phyloP scores from a whole-genome alignment of 495 filamentous ascomycete species.

The Rostrohypoxylon terebratum region DNA sequence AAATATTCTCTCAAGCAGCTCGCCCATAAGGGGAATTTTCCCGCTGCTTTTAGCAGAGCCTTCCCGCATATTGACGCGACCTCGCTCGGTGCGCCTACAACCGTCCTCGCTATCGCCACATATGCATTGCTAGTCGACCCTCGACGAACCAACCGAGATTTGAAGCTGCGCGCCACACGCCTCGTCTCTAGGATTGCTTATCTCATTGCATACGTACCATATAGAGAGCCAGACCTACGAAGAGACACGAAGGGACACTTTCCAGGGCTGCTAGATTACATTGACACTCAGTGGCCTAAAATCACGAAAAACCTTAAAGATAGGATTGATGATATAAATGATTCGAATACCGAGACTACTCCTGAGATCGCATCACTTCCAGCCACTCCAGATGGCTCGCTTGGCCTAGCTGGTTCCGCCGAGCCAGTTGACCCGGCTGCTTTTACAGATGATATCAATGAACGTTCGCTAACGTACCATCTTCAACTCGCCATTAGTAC shows the following conservation, averaged over 20 bases:
- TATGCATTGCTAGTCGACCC: constrained; percentile 55
- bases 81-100: constrained; percentile 45
- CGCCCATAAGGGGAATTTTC: constrained; percentile 33
- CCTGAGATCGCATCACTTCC: constrained; percentile 1
- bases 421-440: too few species aligned
- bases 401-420: too few species aligned
- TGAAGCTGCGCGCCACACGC: constrained; percentile 32
- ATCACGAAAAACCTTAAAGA: constrained; percentile 32
- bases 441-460: background rate
- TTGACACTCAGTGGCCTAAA: constrained; percentile 42
- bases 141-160: constrained; percentile 31
- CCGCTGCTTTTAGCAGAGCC: constrained; percentile 47
- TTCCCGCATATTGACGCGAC: too few species aligned
- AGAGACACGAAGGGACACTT: constrained; percentile 16
- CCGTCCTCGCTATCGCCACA: constrained; percentile 55
- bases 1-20: constrained; percentile 17
- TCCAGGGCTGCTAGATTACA: constrained; percentile 32
- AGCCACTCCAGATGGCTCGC: background rate
- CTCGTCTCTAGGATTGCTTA: constrained; percentile 44
- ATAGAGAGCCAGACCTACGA: constrained; percentile 17
- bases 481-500: constrained; percentile 13
- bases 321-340: constrained; percentile 3
- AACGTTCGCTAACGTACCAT: constrained; percentile 4
- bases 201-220: constrained; percentile 37
- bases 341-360: constrained; percentile 34